Base-by-base conservation (phyloP, 2,329 filamentous ascomycete species). In the Colletotrichum gloeosporioides region DNA sequence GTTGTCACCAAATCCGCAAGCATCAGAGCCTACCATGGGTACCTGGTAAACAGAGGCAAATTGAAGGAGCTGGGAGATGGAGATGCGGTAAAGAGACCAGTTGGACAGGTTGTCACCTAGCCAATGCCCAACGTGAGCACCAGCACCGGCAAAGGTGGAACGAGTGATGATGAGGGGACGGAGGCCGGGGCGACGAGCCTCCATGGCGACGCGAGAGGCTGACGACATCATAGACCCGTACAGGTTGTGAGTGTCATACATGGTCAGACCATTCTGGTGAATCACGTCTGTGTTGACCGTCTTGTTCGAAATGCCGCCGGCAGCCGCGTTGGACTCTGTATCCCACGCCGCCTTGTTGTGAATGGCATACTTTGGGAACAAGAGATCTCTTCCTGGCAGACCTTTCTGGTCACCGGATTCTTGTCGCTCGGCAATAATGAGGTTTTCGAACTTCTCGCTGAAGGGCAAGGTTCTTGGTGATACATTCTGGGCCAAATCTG, bases 231-330 rank as follows among this genome's bases (percentile, higher is more conserved):
- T 78, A 9, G 91, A 90, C 2, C 95, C 95, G 82, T 95, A 95
- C 2, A 96, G 84, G 79, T 96, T 96, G 82, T 96, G 95, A 0
- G 92, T 94, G 79, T 96, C 95, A 81, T 95, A 95, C 83, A 94
- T 91, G 25, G 88, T 87, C 49, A 92, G 85, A 2, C 93, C 93
- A 74, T 94, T 92, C 57, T 91, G 88, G 82, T 95, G 93, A 10
- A 93, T 88, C 10, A 95, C 85, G 80, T 95, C 90, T 1, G 93
- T 94, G 78, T 91, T 88, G 69, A 95, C 90, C 0, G 94, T 93
- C 80, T 90, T 88, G 82, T 91, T 90, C 0, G 87, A 88, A 31
- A 90, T 83, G 3, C 86, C 87, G 57, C 89, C 89, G 53, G 86
- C 82, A 36, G 71, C 75, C 49, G 75, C 75, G 55, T 77, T 77